Evolutionary conservation across 495 filamentous ascomycete genomes (phyloP), one percentile per base, ranked within the genome.

Genomic region (Podospora pseudocomata): DNA sequence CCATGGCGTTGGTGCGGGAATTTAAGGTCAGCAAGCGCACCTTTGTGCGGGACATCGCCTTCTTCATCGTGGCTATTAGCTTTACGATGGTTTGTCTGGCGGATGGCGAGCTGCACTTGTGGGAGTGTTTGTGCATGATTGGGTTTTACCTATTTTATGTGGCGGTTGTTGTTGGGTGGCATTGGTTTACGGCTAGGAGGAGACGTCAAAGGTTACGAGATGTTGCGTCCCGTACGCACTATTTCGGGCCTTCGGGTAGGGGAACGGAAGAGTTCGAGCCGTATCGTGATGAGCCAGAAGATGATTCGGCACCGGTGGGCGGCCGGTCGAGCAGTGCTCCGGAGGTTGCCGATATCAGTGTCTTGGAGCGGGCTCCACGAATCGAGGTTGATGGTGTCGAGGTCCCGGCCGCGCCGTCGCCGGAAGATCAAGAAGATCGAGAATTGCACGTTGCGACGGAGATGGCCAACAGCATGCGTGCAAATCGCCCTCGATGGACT

Each of bases 91-190:
- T 90, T 6, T 91, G 98, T 70, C 76, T 99, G 16, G 89, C 89
- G 16, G 96, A 99, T 75, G 95, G 94, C 0, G 83, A 86, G 67
- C 84, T 99, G 64, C 85, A 91, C 65, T 78, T 92, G 11, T 97
- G 92, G 93, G 96, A 99, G 77, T 95, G 92, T 70, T 84, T 84
- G 54, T 79, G 85, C 60, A 99, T 99, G 96, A 92, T 99, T 58
- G 89, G 83, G 23, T 92, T 96, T 69, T 99, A 99, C 75, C 65
- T 89, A 23, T 95, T 95, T 72, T 99, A 99, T 72, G 96, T 99
- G 5, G 74, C 87, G 4, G 86, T 92, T 53, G 96, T 99, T 19
- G 90, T 98, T 16, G 84, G 86, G 0, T 98, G 93, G 94, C 96
- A 99, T 78, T 97, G 93, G 89, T 89, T 89, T 78, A 77, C 91